Base-by-base conservation (phyloP, 1,284 basidiomycete species). In the Mycosarcoma mackinlayi region DNA sequence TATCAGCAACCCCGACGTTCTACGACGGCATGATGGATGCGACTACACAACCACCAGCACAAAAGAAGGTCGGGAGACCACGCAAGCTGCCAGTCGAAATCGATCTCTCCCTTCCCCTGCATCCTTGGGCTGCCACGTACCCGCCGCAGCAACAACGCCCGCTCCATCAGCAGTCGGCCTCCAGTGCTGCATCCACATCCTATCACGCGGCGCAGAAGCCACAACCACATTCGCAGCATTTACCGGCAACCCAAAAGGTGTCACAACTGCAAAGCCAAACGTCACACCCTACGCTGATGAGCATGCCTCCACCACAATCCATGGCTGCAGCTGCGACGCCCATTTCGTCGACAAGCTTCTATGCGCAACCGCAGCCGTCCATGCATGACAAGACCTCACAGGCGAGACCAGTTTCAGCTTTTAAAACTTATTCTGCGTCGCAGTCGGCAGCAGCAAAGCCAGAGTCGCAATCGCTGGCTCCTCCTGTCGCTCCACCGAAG, bases 91-190 rank as follows among this genome's bases (percentile, higher is more conserved):
- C 54, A 27, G 34, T 46, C 10, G 27, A 53, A 19, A 55, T 66
- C 30, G 57, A 66, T n/a, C 27, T 53, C 5, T 46, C 34, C 6
- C 39, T 46, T 23, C 63, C 63, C 9, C 33, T 66, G 0, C 63
- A 66, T 52, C 63, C 63, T 11, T 66, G 63, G 63, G 63, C 63
- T 1, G 56, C 19, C 34, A 40, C 39, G 4, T 46, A 38, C 1
- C 39, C 31, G 7, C 14, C 21, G 33, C 45, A 47, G 16, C 45
- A 28, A 13, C 35, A 33, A 19, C 27, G 19, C 11, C 35, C 18
- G 1, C 38, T 21, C 11, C 49, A 11, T 3, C 53, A 45, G 33
- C 33, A n/a, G 10, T 13, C 18, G 9, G 27, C 37, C 1, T 21
- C 51, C 1, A 18, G 18, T 18, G 16, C 28, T 23, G 47, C 44